Conservation (phyloP, 768 basidiomycete species). For the Chalciporus pseudorubinellus region DNA sequence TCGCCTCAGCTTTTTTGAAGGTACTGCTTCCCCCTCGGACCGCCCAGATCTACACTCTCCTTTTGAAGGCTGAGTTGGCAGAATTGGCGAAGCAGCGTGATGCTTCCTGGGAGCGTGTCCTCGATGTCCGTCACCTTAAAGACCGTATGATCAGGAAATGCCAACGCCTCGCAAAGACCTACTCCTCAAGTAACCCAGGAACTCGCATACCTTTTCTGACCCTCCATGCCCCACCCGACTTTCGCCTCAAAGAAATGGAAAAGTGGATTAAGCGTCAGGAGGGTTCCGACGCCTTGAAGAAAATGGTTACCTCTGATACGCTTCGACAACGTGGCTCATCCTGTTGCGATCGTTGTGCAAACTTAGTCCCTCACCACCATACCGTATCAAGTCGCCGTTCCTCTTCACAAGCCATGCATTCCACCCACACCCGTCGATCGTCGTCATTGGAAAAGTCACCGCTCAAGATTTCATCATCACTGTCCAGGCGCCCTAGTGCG, state of each 20-base stretch:
- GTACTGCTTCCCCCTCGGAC: constrained; percentile 69
- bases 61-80: constrained; percentile 57
- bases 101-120: constrained; percentile 65
- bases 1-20: constrained; percentile 34
- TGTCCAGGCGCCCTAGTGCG: constrained; percentile 20
- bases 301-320: constrained; percentile 15
- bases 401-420: constrained; percentile 19
- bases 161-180: constrained; percentile 54
- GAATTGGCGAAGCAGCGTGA: constrained; percentile 58
- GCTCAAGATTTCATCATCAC: constrained; percentile 4
- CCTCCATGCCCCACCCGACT: constrained; percentile 66
- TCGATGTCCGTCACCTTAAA: constrained; percentile 75
- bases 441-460: constrained; percentile 21
- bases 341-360: constrained; percentile 35
- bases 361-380: constrained; percentile 33
- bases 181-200: constrained; percentile 38
- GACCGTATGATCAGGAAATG: constrained; percentile 83
- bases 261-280: constrained; percentile 64
- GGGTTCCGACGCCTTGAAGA: constrained; percentile 25
- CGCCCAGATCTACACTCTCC: constrained; percentile 60
- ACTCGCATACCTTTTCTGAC: constrained; percentile 56
- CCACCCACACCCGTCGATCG: constrained; percentile 21
- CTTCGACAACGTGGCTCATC: constrained; percentile 29
- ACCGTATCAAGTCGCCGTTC: constrained; percentile 28
- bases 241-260: constrained; percentile 76